Evolutionary conservation across 768 basidiomycete species (phyloP).

Genomic region (Lactifluus piperatus): DNA sequence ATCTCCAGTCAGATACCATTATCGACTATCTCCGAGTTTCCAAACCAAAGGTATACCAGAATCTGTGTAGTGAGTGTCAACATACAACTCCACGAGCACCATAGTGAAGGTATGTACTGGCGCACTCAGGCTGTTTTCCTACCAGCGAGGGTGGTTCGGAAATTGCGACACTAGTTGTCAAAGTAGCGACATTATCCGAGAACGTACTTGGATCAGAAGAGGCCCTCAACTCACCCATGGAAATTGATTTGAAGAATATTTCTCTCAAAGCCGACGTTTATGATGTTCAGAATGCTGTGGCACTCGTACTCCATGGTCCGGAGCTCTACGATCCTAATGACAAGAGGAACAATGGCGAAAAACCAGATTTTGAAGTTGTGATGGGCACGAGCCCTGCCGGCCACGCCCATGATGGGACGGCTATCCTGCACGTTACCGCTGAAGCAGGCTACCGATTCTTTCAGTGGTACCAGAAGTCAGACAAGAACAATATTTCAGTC

Average conservation of each 20-base stretch:
- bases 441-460: conserved; percentile 40
- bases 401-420: conserved; percentile 48
- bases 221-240: conserved; percentile 31
- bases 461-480: conserved; percentile 30
- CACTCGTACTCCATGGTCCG: conserved; percentile 46
- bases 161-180: neutral
- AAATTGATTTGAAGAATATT: conserved; percentile 30
- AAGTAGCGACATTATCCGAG: neutral
- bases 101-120: neutral
- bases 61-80: neutral
- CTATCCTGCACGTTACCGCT: conserved; percentile 27
- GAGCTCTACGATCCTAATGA: conserved; percentile 36
- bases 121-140: neutral
- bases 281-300: conserved; percentile 50
- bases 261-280: conserved; percentile 37
- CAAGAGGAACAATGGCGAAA: conserved; percentile 22
- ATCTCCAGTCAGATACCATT: no score
- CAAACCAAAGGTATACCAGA: neutral
- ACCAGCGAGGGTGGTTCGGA: neutral
- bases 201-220: neutral
- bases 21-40: neutral
- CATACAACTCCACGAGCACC: neutral
- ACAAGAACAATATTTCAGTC: conserved; percentile 23
- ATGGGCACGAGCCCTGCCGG: conserved; percentile 44
- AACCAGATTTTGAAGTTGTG: conserved; percentile 52